Evolutionary conservation across 805 yeast species (phyloP).

Genomic region (Myxozyma udenii): DNA sequence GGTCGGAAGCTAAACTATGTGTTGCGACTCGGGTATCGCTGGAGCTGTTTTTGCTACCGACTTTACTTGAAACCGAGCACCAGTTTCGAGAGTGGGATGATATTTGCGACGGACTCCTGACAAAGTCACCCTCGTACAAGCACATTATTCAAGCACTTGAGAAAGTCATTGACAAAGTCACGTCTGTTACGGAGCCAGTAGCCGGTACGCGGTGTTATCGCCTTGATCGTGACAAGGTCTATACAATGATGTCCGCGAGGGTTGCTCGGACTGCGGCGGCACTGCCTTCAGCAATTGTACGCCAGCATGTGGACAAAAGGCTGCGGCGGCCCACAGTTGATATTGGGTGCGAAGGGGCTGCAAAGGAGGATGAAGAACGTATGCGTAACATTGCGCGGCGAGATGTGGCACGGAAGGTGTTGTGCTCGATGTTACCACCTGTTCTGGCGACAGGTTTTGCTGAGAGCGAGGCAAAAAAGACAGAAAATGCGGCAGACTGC

Average conservation of each 20-base stretch:
- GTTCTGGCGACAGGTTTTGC: constrained; percentile 22
- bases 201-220: constrained; percentile 16
- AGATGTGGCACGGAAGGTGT: constrained; percentile 28
- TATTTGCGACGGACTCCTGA: constrained; percentile 7
- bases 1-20: constrained; percentile 6
- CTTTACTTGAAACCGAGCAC: constrained; percentile 1
- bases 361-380: constrained; percentile 7
- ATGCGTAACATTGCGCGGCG: constrained; percentile 18
- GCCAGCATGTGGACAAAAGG: constrained; percentile 8
- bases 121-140: neutral
- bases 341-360: constrained; percentile 8
- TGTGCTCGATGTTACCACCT: constrained; percentile 29
- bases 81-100: constrained; percentile 26
- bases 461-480: neutral
- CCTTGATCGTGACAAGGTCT: constrained; percentile 16
- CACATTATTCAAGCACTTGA: constrained; percentile 8
- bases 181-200: constrained; percentile 16
- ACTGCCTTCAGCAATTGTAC: constrained; percentile 20
- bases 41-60: constrained; percentile 14
- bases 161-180: neutral
- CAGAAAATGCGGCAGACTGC: constrained; percentile 27
- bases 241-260: neutral
- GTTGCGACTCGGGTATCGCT: constrained; percentile 24
- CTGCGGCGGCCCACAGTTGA: constrained; percentile 21
- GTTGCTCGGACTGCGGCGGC: constrained; percentile 1